These are phyloP conservation scores for Penicillium odoratum DNA, from an alignment of 495 filamentous ascomycete species.

Conservation along the genomic window DNA sequence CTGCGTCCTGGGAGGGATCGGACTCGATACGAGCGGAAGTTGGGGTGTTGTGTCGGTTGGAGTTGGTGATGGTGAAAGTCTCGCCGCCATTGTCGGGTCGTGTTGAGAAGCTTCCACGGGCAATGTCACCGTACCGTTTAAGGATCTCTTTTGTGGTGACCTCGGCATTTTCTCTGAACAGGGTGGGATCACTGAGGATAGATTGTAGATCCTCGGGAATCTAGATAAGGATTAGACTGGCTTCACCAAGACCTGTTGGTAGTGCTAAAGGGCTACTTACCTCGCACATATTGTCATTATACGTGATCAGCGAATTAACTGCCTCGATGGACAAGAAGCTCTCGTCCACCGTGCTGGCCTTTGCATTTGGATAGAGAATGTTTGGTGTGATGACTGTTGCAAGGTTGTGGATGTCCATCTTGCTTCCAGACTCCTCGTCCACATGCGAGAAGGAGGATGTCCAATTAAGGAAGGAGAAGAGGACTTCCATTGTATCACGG, in stretches of 20 bases:
- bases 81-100: constrained; percentile 60
- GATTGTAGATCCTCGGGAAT: constrained; percentile 89
- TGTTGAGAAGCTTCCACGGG: constrained; percentile 55
- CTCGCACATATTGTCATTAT: constrained; percentile 94
- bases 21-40: constrained; percentile 68
- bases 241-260: neutral
- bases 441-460: constrained; percentile 94
- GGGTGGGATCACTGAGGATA: constrained; percentile 75
- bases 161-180: constrained; percentile 79
- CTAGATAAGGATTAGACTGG: constrained; percentile 43
- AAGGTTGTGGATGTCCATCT: constrained; percentile 99
- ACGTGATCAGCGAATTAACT: constrained; percentile 83
- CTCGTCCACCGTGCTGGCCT: constrained; percentile 69
- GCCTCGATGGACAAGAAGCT: constrained; percentile 93
- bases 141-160: constrained; percentile 97
- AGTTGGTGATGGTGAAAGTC: constrained; percentile 45
- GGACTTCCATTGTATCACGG: constrained; percentile 90
- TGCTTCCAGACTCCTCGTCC: constrained; percentile 87
- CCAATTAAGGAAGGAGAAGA: constrained; percentile 98
- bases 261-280: constrained; percentile 52
- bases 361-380: constrained; percentile 75
- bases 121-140: constrained; percentile 79
- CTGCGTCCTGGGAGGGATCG: constrained; percentile 67
- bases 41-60: constrained; percentile 40
- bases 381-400: constrained; percentile 98